Evolutionary conservation across 306 rosid species (phyloP).

Genomic region (Coriaria nepalensis): DNA sequence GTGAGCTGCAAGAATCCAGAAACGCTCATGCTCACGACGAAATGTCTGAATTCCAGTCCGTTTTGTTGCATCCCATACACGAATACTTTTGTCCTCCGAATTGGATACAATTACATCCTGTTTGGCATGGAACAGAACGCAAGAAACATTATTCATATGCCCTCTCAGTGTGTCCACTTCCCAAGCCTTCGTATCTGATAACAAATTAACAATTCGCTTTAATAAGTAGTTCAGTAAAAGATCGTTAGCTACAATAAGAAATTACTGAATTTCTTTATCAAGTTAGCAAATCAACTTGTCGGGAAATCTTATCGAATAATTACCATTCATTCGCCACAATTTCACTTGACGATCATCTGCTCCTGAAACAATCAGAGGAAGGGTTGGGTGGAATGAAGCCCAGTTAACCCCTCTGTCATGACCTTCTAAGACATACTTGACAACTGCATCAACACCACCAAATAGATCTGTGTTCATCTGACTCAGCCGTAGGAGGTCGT

Average conservation of each 20-base stretch:
- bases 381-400: conserved; percentile 91
- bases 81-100: conserved; percentile 93
- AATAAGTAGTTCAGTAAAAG: not conserved
- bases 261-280: no score
- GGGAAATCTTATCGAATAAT: no score
- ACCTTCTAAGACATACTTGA: conserved; percentile 92
- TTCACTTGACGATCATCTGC: conserved; percentile 97
- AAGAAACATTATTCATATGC: conserved; percentile 92
- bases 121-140: conserved; percentile 92
- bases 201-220: conserved; percentile 2
- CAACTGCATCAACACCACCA: conserved; percentile 90
- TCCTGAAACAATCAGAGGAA: conserved; percentile 93
- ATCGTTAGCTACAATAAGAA: no score
- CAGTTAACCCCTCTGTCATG: conserved; percentile 97
- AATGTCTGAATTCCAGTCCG: conserved; percentile 91
- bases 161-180: conserved; percentile 97
- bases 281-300: no score
- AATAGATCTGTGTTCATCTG: conserved; percentile 96
- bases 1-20: conserved; percentile 93
- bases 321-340: conserved; percentile 97
- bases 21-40: conserved; percentile 90
- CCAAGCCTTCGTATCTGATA: conserved; percentile 93
- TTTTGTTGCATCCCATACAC: conserved; percentile 93
- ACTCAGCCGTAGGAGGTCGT: conserved; percentile 75
- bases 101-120: conserved; percentile 91